Evolutionary conservation across 495 filamentous ascomycete species (phyloP).

Genomic region (Aspergillus sclerotiicarbonarius): DNA sequence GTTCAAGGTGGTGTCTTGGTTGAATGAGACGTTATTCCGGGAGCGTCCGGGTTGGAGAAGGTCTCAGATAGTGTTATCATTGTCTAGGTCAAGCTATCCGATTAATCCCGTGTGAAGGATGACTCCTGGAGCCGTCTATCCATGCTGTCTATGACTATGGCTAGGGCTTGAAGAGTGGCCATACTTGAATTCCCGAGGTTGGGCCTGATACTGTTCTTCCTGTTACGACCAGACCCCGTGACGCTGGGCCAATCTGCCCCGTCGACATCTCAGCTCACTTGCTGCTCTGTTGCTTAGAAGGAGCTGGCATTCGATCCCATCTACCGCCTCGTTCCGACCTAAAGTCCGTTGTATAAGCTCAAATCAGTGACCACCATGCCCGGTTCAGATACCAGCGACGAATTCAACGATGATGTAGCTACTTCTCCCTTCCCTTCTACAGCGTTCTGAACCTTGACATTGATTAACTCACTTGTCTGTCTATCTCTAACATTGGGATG

Average conservation of each 20-base stretch:
- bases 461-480: not conserved
- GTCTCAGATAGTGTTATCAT: not conserved
- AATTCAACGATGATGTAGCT: conserved; percentile 55
- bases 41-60: not conserved
- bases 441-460: not conserved
- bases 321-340: not conserved
- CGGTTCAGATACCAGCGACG: conserved; percentile 50
- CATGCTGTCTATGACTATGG: not conserved
- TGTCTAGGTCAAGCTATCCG: too few relatives aligned
- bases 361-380: conserved; percentile 36
- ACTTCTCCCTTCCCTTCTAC: not conserved
- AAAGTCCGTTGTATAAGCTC: not conserved
- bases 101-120: too few relatives aligned
- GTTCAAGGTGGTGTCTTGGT: not conserved
- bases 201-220: not conserved
- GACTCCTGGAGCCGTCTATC: not conserved
- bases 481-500: not conserved
- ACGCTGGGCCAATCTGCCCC: not conserved
- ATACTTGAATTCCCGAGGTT: not conserved
- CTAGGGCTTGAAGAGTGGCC: not conserved
- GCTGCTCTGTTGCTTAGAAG: not conserved
- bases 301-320: not conserved
- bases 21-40: too few relatives aligned
- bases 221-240: conserved; percentile 9
- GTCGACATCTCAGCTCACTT: not conserved